A percentile compares a stretch with the other conserved stretches of the same genome.
Conservation (phyloP, 2,329 filamentous ascomycete species). For the Penicillium brevicompactum region DNA sequence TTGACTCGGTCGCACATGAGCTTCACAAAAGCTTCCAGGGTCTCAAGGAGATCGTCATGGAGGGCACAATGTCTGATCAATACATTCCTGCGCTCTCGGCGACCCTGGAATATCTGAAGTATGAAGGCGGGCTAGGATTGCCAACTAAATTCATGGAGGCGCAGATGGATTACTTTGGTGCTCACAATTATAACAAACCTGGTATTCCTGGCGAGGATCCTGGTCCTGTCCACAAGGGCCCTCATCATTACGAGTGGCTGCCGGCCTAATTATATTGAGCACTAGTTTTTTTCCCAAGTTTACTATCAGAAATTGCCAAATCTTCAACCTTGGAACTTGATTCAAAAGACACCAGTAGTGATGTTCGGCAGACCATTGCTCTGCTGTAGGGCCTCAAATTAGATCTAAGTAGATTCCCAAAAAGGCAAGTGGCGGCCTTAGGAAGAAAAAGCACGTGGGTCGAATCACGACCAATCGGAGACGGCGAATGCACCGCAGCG, state of each 20-base stretch:
- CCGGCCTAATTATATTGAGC: constrained; percentile 34
- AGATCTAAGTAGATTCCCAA: constrained; percentile 5
- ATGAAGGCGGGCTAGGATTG: constrained; percentile 59
- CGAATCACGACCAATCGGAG: constrained; percentile 25
- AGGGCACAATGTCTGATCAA: constrained; percentile 59
- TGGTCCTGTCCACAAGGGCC: constrained; percentile 57
- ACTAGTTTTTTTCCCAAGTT: background rate
- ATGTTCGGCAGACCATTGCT: no score
- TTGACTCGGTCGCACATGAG: constrained; percentile 54
- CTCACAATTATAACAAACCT: constrained; percentile 63
- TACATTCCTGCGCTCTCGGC: constrained; percentile 63
- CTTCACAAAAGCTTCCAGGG: constrained; percentile 53
- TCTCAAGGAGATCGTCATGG: constrained; percentile 60
- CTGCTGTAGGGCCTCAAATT: background rate
- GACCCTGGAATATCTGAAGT: constrained; percentile 69
- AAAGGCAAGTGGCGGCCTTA: constrained; percentile 22
- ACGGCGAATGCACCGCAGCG: constrained; percentile 5
- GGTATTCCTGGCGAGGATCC: constrained; percentile 55
- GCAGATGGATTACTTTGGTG: constrained; percentile 71
- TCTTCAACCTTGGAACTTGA: background rate
- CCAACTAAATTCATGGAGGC: constrained; percentile 72
- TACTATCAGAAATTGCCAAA: background rate
- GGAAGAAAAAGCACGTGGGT: constrained; percentile 27
- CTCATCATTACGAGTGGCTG: constrained; percentile 66
- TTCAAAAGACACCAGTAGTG: background rate